Evolutionary conservation across 2,329 filamentous ascomycete species (phyloP), one percentile per base, ranked within the genome.

Genomic region (Ceratocystis cacaofunesta): DNA sequence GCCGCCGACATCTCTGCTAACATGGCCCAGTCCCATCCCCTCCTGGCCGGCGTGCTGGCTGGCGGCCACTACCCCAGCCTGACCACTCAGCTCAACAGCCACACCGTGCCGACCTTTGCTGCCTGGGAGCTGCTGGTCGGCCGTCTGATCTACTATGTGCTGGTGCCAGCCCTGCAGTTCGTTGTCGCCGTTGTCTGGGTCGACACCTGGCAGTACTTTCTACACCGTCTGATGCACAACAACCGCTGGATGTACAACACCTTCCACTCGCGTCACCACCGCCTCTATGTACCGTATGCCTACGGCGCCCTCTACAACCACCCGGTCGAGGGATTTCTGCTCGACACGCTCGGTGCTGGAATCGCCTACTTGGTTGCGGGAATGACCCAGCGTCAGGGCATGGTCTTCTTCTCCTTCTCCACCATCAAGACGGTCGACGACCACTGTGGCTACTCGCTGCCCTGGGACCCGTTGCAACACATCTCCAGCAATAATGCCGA

Each of bases 121-220:
- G 75, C 78, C 1, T 96, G 92, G 92, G 92, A 97, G 76, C 72
- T 95, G 55, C 69, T 80, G 36, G 75, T 84, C 43, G 94, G 90
- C 52, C 88, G 87, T 75, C 78, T 82, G 68, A 83, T 96, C 69
- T 97, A 97, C 78, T 88, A 89, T 80, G 77, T 85, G 68, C 73
- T 86, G 48, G 81, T 97, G 68, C 94, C 94, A 0, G 81, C 78
- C 2, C 65, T 92, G 61, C 92, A 97, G 74, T 89, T 96, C 72
- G 77, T 83, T 66, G 72, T 89, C 62, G 94, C 86, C 28, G 82
- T 92, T 68, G 77, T 84, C 69, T 79, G 95, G 69, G 83, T 97
- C 70, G 94, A 99, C 76, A 94, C 91, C 57, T 99, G 94, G 94
- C 92, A 99, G 74, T 99, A 99, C 78, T 96, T 96, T 77, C 82